Percentiles rank a stretch among this genome's conserved stretches.
Conservation (phyloP, 106 monocot genomes). For the Ottelia alismoides region DNA sequence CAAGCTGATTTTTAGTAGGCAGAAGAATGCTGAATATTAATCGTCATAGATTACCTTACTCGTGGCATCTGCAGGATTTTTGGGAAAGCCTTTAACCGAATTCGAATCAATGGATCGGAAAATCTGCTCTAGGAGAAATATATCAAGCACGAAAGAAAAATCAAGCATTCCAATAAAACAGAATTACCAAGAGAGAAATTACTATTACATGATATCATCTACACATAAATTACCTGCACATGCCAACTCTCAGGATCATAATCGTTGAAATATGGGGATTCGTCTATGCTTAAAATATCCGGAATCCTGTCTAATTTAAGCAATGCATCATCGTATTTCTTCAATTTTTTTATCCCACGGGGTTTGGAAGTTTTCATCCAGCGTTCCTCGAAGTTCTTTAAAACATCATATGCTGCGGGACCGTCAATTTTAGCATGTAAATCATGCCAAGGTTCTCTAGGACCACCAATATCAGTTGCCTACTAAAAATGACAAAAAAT, state of each 20-base stretch:
- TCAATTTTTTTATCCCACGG: slow-evolving; percentile 56
- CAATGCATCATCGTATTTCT: slow-evolving; percentile 57
- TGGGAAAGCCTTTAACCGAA: slow-evolving; percentile 91
- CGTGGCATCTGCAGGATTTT: slow-evolving; percentile 72
- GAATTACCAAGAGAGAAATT: no score
- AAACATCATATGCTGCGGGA: slow-evolving; percentile 85
- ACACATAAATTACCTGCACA: slow-evolving; percentile 49
- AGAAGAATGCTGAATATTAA: no score
- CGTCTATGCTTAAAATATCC: slow-evolving; percentile 38
- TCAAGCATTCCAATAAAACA: no score
- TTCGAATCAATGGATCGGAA: slow-evolving; percentile 96
- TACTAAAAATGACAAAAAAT: slow-evolving; percentile 9
- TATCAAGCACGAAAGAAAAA: neutral
- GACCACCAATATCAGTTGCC: slow-evolving; percentile 44
- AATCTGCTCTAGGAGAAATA: slow-evolving; percentile 28
- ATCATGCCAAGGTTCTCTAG: slow-evolving; percentile 98
- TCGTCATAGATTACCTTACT: no score
- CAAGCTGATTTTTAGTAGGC: no score
- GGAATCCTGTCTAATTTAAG: slow-evolving; percentile 52
- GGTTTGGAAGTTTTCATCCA: slow-evolving; percentile 77
- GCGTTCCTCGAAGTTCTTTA: slow-evolving; percentile 84
- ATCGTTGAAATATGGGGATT: slow-evolving; percentile 32
- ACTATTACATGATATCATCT: no score
- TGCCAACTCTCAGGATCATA: slow-evolving; percentile 82
- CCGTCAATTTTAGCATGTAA: slow-evolving; percentile 85